phyloP scores from a whole-genome alignment of 1,139 yeast genomes.

The Suhomyces bolitotheri region DNA sequence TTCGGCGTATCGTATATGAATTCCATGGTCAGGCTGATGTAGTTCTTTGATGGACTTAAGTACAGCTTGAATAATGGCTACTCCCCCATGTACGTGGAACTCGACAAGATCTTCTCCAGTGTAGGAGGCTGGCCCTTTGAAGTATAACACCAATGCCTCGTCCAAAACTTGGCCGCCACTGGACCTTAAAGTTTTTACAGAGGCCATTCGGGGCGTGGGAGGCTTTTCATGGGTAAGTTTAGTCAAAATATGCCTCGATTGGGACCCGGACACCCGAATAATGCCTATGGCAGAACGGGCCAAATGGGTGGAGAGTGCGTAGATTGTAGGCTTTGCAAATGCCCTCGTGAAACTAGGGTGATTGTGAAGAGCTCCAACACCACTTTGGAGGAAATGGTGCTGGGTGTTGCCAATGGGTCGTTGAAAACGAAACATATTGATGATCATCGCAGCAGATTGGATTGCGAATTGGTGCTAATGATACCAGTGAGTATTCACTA shows the following conservation, averaged over 20 bases:
- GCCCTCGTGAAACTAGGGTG: background rate
- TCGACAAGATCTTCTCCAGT: conserved; percentile 93
- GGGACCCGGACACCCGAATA: conserved; percentile 77
- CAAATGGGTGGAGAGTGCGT: conserved; percentile 84
- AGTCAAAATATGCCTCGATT: conserved; percentile 46
- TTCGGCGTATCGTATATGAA: conserved; percentile 75
- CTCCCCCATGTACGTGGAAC: conserved; percentile 90
- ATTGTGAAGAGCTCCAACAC: no score
- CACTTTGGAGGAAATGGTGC: background rate
- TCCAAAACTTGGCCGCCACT: conserved; percentile 57
- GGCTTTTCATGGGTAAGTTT: conserved; percentile 44
- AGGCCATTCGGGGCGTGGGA: conserved; percentile 56
- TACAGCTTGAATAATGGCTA: conserved; percentile 75
- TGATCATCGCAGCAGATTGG: conserved; percentile 2
- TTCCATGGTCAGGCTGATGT: conserved; percentile 42
- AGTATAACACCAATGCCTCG: conserved; percentile 70
- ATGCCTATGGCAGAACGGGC: conserved; percentile 88
- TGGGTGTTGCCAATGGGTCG: no score
- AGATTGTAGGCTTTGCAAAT: conserved; percentile 60
- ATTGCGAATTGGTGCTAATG: no score
- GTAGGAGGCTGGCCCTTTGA: conserved; percentile 76
- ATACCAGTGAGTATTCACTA: no score
- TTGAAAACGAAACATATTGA: background rate
- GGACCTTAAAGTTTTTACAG: conserved; percentile 53
- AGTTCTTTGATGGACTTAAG: conserved; percentile 58